Conservation (phyloP, 371 early-diverging fungal genomes). For the Mortierella sp. region DNA sequence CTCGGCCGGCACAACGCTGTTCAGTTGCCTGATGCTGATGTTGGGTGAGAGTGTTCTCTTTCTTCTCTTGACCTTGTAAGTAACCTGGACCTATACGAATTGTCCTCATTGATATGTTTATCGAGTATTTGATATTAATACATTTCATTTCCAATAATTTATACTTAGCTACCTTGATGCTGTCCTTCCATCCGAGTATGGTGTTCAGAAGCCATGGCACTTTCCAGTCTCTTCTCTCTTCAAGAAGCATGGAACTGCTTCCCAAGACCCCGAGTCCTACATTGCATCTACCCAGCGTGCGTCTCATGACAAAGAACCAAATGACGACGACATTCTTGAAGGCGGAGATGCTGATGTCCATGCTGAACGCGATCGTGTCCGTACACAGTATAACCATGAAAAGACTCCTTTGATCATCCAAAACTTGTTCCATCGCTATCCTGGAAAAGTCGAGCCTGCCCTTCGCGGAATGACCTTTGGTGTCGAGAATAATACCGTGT, state of each 20-base stretch:
- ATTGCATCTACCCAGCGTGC: slow-evolving; percentile 13
- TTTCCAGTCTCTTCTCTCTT: slow-evolving; percentile 67
- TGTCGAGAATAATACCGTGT: slow-evolving; percentile 57
- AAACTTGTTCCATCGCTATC: slow-evolving; percentile 47
- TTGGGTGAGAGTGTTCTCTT: slow-evolving; percentile 45
- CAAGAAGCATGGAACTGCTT: slow-evolving; percentile 8
- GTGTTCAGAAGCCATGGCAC: slow-evolving; percentile 74
- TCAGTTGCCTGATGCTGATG: slow-evolving; percentile 31
- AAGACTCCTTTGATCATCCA: slow-evolving; percentile 46
- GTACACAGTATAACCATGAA: slow-evolving; percentile 57
- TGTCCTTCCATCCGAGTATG: slow-evolving; percentile 71
- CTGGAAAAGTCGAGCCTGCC: slow-evolving; percentile 47
- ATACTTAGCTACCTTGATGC: slow-evolving; percentile 37
- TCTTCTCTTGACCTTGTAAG: slow-evolving; percentile 43
- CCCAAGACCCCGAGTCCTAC: slow-evolving; percentile 22
- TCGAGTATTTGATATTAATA: neutral
- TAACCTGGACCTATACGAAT: too few relatives aligned
- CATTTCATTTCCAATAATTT: neutral
- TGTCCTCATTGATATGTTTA: too few relatives aligned
- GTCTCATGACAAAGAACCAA: neutral
- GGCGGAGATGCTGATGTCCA: slow-evolving; percentile 74
- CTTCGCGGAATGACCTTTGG: slow-evolving; percentile 53
- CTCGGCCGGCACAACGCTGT: slow-evolving; percentile 20
- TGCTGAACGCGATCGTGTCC: slow-evolving; percentile 69
- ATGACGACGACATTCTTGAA: slow-evolving; percentile 19